These are phyloP conservation scores for Aspergillus baeticus DNA, from an alignment of 495 filamentous ascomycete species.

Conservation along the genomic window DNA sequence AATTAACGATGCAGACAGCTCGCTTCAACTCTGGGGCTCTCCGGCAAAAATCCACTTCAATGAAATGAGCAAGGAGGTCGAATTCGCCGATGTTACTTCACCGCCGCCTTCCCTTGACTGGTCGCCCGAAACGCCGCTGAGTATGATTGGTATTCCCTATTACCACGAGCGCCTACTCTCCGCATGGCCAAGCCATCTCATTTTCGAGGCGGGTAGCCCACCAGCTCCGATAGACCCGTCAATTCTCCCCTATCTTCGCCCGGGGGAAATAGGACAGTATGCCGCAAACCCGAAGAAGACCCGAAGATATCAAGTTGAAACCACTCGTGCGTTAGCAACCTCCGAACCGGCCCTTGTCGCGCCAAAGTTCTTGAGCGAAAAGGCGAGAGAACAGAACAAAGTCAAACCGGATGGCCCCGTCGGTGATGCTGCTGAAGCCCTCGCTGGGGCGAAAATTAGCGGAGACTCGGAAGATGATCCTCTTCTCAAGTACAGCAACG, in stretches of 20 bases:
- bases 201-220: slow-evolving; percentile 81
- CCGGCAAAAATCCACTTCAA: slow-evolving; percentile 86
- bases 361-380: slow-evolving; percentile 92
- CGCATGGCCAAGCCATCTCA: slow-evolving; percentile 79
- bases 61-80: slow-evolving; percentile 74
- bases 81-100: slow-evolving; percentile 66
- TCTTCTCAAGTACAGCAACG: slow-evolving; percentile 79
- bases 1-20: slow-evolving; percentile 73
- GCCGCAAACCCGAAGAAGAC: slow-evolving; percentile 74
- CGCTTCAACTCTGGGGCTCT: slow-evolving; percentile 89
- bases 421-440: slow-evolving; percentile 60
- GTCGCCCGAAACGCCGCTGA: slow-evolving; percentile 77
- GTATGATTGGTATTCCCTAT: slow-evolving; percentile 85
- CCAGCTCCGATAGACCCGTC: slow-evolving; percentile 75
- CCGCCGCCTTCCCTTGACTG: slow-evolving; percentile 57
- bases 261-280: slow-evolving; percentile 68
- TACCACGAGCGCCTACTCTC: slow-evolving; percentile 87
- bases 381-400: slow-evolving; percentile 66
- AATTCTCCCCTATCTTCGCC: slow-evolving; percentile 63
- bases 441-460: slow-evolving; percentile 60
- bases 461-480: slow-evolving; percentile 67
- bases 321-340: slow-evolving; percentile 55
- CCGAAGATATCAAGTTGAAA: slow-evolving; percentile 79
- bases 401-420: slow-evolving; percentile 53
- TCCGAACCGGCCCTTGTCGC: slow-evolving; percentile 59